A percentile compares a stretch with the other conserved stretches of the same genome.
phyloP scores from a whole-genome alignment of 495 filamentous ascomycete genomes.

The Hypoxylon perforatum region DNA sequence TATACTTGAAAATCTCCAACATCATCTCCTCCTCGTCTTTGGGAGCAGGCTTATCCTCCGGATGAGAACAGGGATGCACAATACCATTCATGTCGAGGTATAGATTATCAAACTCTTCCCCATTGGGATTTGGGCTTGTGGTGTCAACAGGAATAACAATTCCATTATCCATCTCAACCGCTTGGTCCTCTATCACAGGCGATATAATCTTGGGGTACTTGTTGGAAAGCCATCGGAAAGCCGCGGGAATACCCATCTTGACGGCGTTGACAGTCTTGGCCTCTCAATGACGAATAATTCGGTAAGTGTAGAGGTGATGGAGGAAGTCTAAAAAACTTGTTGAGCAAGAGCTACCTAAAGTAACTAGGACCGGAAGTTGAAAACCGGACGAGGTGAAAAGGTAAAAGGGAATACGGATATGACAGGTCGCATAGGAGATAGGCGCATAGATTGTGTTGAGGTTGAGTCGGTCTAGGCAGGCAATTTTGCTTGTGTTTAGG shows the following conservation, averaged over 20 bases:
- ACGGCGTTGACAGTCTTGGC: constrained; percentile 21
- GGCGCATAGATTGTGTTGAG: constrained; percentile 14
- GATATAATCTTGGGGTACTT: constrained; percentile 98
- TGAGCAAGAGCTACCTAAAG: constrained; percentile 1
- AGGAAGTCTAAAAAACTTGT: too few species aligned
- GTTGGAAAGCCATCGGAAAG: constrained; percentile 92
- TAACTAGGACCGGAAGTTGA: constrained; percentile 20
- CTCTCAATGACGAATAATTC: constrained; percentile 4
- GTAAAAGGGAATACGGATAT: constrained; percentile 52
- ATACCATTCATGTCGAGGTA: constrained; percentile 99
- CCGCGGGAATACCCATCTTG: constrained; percentile 93
- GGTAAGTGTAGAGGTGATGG: constrained; percentile 7
- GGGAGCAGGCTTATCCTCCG: constrained; percentile 90
- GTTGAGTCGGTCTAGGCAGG: not conserved
- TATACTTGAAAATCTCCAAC: constrained; percentile 96
- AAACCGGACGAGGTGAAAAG: constrained; percentile 2
- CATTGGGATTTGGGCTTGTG: constrained; percentile 91
- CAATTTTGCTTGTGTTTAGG: constrained; percentile 11
- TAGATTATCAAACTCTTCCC: constrained; percentile 96
- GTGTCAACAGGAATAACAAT: constrained; percentile 83
- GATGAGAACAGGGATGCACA: constrained; percentile 98
- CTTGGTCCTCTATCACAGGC: constrained; percentile 85
- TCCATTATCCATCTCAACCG: constrained; percentile 79
- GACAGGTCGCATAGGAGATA: constrained; percentile 18
- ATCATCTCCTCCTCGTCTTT: constrained; percentile 99